Percentiles rank a stretch among this genome's conserved stretches.
Conservation (phyloP, 2,329 filamentous ascomycete species). For the Berkeleyomyces basicola region DNA sequence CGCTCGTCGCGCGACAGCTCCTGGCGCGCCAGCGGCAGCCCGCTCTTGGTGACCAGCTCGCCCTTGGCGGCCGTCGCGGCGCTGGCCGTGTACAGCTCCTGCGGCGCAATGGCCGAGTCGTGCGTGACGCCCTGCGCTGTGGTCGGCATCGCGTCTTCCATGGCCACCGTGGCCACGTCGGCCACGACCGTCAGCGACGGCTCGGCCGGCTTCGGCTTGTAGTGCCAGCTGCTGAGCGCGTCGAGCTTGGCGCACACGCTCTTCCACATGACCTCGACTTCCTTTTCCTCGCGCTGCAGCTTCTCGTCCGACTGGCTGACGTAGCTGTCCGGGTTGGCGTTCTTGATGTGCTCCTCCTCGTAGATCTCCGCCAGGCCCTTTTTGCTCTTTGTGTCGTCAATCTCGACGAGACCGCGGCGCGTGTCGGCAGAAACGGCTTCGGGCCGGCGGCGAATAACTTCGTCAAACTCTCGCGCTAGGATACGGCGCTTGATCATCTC, state of each 20-base stretch:
- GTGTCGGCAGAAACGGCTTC: slow-evolving; percentile 46
- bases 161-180: slow-evolving; percentile 77
- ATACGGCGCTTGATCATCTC: slow-evolving; percentile 89
- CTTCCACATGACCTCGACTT: slow-evolving; percentile 71
- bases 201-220: slow-evolving; percentile 73
- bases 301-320: slow-evolving; percentile 72
- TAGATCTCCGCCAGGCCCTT: slow-evolving; percentile 85
- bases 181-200: slow-evolving; percentile 73
- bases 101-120: slow-evolving; percentile 69
- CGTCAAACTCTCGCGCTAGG: slow-evolving; percentile 77
- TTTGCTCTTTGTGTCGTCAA: slow-evolving; percentile 76
- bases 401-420: slow-evolving; percentile 57
- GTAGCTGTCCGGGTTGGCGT: slow-evolving; percentile 60
- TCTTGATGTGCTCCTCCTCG: slow-evolving; percentile 76
- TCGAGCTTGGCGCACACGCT: slow-evolving; percentile 69
- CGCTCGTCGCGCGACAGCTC: slow-evolving; percentile 86
- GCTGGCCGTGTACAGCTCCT: slow-evolving; percentile 81
- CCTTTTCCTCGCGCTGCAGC: slow-evolving; percentile 61
- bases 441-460: slow-evolving; percentile 67
- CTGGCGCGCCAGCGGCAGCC: slow-evolving; percentile 59
- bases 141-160: slow-evolving; percentile 89
- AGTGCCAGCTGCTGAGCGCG: slow-evolving; percentile 82
- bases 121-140: slow-evolving; percentile 57
- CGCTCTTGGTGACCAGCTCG: slow-evolving; percentile 63
- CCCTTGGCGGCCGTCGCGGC: slow-evolving; percentile 40